Evolutionary conservation across 768 basidiomycete species (phyloP).

Genomic region (Lactarius indigo): DNA sequence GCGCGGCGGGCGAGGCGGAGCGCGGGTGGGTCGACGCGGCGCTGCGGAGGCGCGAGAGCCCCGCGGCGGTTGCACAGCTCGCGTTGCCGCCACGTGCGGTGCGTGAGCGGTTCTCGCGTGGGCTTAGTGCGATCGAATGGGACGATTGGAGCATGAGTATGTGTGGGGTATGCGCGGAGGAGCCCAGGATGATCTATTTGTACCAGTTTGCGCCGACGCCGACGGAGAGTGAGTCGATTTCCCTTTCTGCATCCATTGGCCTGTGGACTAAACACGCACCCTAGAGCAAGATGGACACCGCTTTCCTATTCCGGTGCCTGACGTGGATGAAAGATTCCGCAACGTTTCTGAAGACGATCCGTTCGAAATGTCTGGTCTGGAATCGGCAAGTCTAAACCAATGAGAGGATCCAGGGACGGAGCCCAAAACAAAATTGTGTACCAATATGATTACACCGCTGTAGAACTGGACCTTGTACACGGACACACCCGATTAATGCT

Average conservation of each 20-base stretch:
- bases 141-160: constrained; percentile 25
- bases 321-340: constrained; percentile 24
- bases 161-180: constrained; percentile 16
- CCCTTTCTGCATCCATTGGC: neutral
- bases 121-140: constrained; percentile 20
- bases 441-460: neutral
- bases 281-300: constrained; percentile 23
- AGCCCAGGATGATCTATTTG: constrained; percentile 20
- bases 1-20: constrained; percentile 22
- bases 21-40: constrained; percentile 24
- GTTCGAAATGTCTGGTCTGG: constrained; percentile 3
- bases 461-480: neutral
- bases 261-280: neutral
- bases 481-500: constrained; percentile 8
- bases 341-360: constrained; percentile 2
- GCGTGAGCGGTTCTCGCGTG: constrained; percentile 17
- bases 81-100: constrained; percentile 13
- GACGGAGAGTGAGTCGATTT: constrained; percentile 19
- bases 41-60: constrained; percentile 11
- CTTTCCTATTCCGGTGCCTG: constrained; percentile 21
- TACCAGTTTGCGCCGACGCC: constrained; percentile 26
- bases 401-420: neutral
- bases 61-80: constrained; percentile 21
- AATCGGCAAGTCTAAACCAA: neutral
- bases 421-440: neutral